Base-by-base conservation (phyloP, 495 filamentous ascomycete genomes). In the Echria macrotheca region DNA sequence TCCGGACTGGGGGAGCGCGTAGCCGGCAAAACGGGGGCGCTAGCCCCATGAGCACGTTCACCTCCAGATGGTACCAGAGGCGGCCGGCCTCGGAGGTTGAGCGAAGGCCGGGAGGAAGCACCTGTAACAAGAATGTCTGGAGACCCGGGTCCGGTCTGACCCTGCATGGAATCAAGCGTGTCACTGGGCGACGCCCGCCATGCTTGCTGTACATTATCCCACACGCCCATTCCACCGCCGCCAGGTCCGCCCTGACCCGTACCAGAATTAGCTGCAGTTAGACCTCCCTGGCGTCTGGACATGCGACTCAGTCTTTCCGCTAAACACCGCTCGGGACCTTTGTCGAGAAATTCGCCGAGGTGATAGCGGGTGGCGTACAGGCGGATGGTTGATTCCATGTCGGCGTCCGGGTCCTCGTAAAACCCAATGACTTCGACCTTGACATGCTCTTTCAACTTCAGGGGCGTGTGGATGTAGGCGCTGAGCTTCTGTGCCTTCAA, bases 351-450 rank as follows among this genome's bases (percentile, higher is more conserved):
- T 1, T 80, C 70, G 19, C 71, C 60, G 3, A 80, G 65, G 0
- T 68, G 60, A 17, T 77, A 65, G 31, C 68, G 74, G 0, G 73
- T 76, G 6, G 77, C 74, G 61, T 79, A 82, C 1, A 82, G 52
- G 29, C 78, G 75, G 1, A 80, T 68, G 9, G 59, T 47, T 8
- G 59, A 54, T 12, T 53, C 69, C 52, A 49, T 62, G 56, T 65
- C 71, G 58, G 54, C 68, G 50, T 53, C 78, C 43, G 57, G 70
- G 49, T 80, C 75, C 24, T 78, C 77, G 40, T 81, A 84, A 54
- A 84, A 84, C 0, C 79, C 80, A 38, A 79, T 76, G 5, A 83
- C 60, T 48, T 83, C 78, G 11, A 83, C 70, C 52, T 72, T 75
- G 37, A 83, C 77, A 22, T 75, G 68, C 9, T 69, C 54, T 28